Base-by-base conservation (phyloP, 108 stramenopile species). In the Epipyxis sp. region DNA sequence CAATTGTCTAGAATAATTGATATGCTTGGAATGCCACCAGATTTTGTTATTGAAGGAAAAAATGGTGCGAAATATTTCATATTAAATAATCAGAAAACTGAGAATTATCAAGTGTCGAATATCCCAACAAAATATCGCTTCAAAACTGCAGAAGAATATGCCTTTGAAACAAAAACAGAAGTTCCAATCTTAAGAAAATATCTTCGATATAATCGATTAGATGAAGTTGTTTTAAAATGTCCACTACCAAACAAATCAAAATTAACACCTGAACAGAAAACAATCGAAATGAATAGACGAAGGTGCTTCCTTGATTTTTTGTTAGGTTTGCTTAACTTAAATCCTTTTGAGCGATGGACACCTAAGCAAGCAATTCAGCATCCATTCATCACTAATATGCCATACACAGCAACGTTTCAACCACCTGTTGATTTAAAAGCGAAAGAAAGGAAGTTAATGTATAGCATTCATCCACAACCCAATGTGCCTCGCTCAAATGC, bases 1-100 rank as follows among this genome's bases (percentile, higher is more conserved):
- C 97, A 97, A 82, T 76, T 95, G n/a, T 85, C 91, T 58, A 84
- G 95, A 59, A 96, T 99, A 59, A 82, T 86, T 37, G 96, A 96
- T 80, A 94, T 97, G 92, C 88, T 93, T 78, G 95, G 94, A 1
- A 62, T 65, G 16, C 69, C 91, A 16, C 94, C 97, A 32, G 93
- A 91, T 39, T 91, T 89, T 89, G 90, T 98, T 77, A 79, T 86
- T 32, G 83, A 86, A 34, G 44, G 81, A 37, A 71, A 79, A 71
- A 44, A 87, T 67, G 80, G 80, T 10, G 30, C 43, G 25, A 87
- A 86, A 83, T 88, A 85, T 78, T 88, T 86, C 79, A 76, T 42
- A 69, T n/a, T n/a, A n/a, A n/a, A n/a, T n/a, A n/a, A n/a, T n/a
- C n/a, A n/a, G n/a, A n/a, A n/a, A n/a, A n/a, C n/a, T n/a, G n/a